Conservation (phyloP, 345 rosid species). For the Salix arbutifolia region DNA sequence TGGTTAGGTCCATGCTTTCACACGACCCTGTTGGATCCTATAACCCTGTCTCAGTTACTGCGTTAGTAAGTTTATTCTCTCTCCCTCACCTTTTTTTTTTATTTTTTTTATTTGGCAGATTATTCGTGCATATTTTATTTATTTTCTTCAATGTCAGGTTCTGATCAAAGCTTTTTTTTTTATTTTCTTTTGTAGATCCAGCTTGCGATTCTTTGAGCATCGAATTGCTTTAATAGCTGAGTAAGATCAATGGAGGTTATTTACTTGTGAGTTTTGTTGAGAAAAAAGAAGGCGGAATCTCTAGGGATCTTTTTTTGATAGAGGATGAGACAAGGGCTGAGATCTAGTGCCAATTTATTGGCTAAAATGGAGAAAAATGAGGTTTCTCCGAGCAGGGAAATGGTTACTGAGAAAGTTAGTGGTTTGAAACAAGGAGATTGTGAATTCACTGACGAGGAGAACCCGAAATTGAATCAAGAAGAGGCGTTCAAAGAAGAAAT, state of each 20-base stretch:
- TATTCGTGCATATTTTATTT: not conserved
- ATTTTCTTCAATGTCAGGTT: not conserved
- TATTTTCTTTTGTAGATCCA: conserved; percentile 5
- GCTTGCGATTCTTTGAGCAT: not conserved
- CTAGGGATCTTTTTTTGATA: conserved; percentile 13
- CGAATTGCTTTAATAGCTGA: not conserved
- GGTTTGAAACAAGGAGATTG: conserved; percentile 6
- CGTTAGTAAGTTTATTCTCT: not conserved
- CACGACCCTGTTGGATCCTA: conserved; percentile 6
- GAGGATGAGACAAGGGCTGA: conserved; percentile 39
- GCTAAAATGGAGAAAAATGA: conserved; percentile 22
- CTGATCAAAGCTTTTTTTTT: not conserved
- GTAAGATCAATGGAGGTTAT: conserved; percentile 10
- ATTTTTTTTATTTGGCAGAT: not conserved
- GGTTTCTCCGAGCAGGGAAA: conserved; percentile 1
- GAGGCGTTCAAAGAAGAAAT: conserved; percentile 8
- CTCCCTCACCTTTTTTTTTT: no score
- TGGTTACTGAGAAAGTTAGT: conserved; percentile 12
- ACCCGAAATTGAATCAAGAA: not conserved
- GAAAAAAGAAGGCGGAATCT: not conserved
- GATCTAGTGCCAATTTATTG: conserved; percentile 25
- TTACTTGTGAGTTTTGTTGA: conserved; percentile 8
- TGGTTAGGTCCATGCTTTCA: not conserved
- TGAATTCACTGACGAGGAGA: conserved; percentile 22
- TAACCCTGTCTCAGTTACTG: conserved; percentile 1